Evolutionary conservation across 208 protist species (phyloP), one percentile per base, ranked within the genome.

Genomic region (Leishmania lainsoni): DNA sequence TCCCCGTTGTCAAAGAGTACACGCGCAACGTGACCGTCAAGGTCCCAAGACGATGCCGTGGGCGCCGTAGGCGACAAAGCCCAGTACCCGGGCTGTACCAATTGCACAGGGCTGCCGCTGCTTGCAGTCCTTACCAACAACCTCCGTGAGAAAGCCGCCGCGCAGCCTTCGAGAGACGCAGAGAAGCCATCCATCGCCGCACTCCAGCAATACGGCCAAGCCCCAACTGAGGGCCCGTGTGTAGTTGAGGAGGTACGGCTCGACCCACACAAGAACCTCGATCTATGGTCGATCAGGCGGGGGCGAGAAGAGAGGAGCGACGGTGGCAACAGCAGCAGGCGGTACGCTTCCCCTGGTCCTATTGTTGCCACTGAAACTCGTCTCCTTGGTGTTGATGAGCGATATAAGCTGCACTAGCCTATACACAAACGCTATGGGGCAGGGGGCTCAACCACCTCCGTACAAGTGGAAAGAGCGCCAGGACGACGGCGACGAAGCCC

Each of bases 1-100:
- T 94, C 89, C 91, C 92, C 94, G 81, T 93, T 94, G 61, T 96
- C 92, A 78, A 89, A 93, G 49, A 96, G 59, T 29, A 93, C 91
- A 71, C 89, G 91, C 48, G 93, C 93, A 6, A 93, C 76, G 76
- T 93, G 42, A 92, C 81, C 17, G 87, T 96, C 76, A 96, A 80
- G 2, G 93, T 0, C 93, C 93, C 20, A 94, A 72, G 17, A 94
- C 76, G 65, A 96, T 92, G 1, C 93, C 93, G 45, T 83, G 39
- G n/a, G 86, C 72, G 9, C 93, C 93, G 74, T 91, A 93, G 6
- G 72, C 79, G 6, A 94, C 86, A 77, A 93, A 92, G 22, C 93
- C 93, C 29, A 96, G 86, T 35, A 94, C 87, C 49, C 94, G 39
- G 39, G 89, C 58, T 3, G 89, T 93, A 49, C 86, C 85, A 35